A percentile compares a stretch with the other conserved stretches of the same genome.
phyloP scores from a whole-genome alignment of 2,329 filamentous ascomycete species.

The Arachnomyces sp. region DNA sequence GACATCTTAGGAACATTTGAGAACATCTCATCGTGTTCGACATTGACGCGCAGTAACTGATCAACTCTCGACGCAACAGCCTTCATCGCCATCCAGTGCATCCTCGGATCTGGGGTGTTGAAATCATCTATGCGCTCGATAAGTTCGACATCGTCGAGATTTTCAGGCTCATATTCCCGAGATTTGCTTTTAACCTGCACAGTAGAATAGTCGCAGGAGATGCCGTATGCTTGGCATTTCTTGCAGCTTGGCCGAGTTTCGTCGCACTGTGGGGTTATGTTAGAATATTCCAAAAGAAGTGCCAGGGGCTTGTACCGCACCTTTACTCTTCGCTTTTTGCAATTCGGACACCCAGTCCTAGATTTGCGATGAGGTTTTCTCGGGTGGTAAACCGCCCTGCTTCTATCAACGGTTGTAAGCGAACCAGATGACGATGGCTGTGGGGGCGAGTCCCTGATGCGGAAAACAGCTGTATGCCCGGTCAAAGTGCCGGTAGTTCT shows the following conservation, averaged over 20 bases:
- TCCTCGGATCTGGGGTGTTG: background rate
- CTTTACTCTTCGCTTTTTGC: slow-evolving; percentile 29
- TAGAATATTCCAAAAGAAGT: background rate
- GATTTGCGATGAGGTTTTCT: slow-evolving; percentile 29
- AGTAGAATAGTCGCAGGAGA: slow-evolving; percentile 23
- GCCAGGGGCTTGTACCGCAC: slow-evolving; percentile 12
- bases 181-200: background rate
- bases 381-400: slow-evolving; percentile 17
- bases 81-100: slow-evolving; percentile 6
- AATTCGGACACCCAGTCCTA: slow-evolving; percentile 24
- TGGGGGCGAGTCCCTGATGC: slow-evolving; percentile 7
- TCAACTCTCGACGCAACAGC: slow-evolving; percentile 14
- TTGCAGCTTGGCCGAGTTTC: slow-evolving; percentile 25
- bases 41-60: slow-evolving; percentile 15
- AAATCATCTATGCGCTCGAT: too few species aligned
- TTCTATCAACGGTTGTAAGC: slow-evolving; percentile 4
- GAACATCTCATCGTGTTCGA: too few species aligned
- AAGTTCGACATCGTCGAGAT: too few species aligned
- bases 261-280: slow-evolving; percentile 21
- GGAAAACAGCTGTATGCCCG: slow-evolving; percentile 10
- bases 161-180: too few species aligned
- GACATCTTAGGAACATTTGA: too few species aligned
- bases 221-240: slow-evolving; percentile 23
- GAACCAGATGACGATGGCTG: too few species aligned
- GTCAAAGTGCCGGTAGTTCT: too few species aligned